Base-by-base conservation (phyloP, 805 yeast species). In the Saccharomycopsis sp. region DNA sequence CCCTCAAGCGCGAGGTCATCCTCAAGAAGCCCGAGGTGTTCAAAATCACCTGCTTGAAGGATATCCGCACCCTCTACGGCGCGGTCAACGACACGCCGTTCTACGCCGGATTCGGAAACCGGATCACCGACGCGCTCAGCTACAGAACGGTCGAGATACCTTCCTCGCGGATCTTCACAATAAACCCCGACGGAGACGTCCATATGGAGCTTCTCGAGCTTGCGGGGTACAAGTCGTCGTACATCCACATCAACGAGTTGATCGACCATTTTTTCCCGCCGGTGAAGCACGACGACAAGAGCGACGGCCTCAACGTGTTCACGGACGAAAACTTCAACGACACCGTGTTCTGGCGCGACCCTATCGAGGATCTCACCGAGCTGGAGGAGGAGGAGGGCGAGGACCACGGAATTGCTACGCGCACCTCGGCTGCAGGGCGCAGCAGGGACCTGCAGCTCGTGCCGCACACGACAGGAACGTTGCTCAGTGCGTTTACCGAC, bases 211-310 rank as follows among this genome's bases (percentile, higher is more conserved):
- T 94, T 62, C 75, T 94, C 56, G 98, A 94, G 68, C 76, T 94
- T 66, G 95, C 97, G 0, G 99, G 99, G 1, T 89, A 88, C 70
- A 87, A 81, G 67, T 85, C 94, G 55, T 84, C 96, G 0, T 94
- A 94, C 69, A 82, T 94, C 54, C 85, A 84, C 62, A 92, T 94
- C 66, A 89, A 94, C 51, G 98, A 94, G 69, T 77, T 94, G 56
- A 97, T 94, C 12, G 99, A 94, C 71, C 98, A 94, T 70, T 91
- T 91, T 70, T 94, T 94, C 78, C 99, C 99, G 7, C 97, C 97
- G 0, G 87, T 83, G 51, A 73, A 64, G 53, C 48, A 47, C 20
- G 63, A 65, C 34, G 70, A 69, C 47, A 69, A 68, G 52, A 73
- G 73, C 57, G 66, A 70, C 60, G 63, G 65, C 15, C 41, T 57